Evolutionary conservation across 805 yeast species (phyloP).

Genomic region (Barnettozyma populi): DNA sequence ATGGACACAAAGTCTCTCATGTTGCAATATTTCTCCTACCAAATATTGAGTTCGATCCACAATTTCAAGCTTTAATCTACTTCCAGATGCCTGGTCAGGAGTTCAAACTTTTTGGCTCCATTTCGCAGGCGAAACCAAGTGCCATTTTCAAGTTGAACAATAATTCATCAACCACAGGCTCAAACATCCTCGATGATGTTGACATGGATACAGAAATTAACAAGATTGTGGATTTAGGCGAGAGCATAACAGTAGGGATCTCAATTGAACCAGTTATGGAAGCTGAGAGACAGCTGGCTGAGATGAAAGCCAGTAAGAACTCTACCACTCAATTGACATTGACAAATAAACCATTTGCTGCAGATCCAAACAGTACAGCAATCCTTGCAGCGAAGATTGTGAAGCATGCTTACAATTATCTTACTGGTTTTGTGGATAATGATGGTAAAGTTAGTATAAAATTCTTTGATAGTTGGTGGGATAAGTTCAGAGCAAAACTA

Average conservation of each 20-base stretch:
- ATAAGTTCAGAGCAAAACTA: constrained; percentile 70
- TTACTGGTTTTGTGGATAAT: constrained; percentile 80
- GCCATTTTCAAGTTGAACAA: constrained; percentile 85
- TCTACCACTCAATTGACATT: constrained; percentile 26
- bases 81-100: constrained; percentile 61
- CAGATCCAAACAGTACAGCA: constrained; percentile 42
- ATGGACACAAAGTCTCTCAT: constrained; percentile 66
- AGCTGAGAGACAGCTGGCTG: constrained; percentile 54
- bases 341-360: constrained; percentile 20
- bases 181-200: constrained; percentile 48
- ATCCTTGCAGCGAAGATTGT: constrained; percentile 81
- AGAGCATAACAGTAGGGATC: constrained; percentile 63
- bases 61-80: constrained; percentile 77
- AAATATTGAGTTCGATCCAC: constrained; percentile 63
- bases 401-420: constrained; percentile 83
- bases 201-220: constrained; percentile 42
- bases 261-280: constrained; percentile 74
- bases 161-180: constrained; percentile 24
- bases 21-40: constrained; percentile 84
- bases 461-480: constrained; percentile 94
- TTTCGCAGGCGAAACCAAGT: constrained; percentile 68
- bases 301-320: constrained; percentile 25
- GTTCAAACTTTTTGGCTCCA: constrained; percentile 61
- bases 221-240: constrained; percentile 19
- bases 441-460: constrained; percentile 82